phyloP scores from a whole-genome alignment of 495 filamentous ascomycete genomes.

The Aspergillus bridgeri region DNA sequence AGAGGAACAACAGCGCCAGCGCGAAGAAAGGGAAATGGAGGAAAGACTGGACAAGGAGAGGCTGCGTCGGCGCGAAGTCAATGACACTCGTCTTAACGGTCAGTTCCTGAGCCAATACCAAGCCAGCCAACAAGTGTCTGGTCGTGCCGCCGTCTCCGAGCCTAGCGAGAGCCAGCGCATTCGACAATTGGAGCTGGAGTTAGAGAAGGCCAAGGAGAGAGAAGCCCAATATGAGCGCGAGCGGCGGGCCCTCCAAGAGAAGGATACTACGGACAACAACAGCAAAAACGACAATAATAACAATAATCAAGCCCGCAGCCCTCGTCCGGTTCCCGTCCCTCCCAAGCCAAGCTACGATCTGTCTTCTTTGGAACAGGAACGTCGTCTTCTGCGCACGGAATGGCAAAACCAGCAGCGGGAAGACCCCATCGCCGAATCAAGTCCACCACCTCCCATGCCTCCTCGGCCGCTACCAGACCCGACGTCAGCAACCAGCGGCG shows the following conservation, averaged over 20 bases:
- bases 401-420: constrained; percentile 57
- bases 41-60: constrained; percentile 64
- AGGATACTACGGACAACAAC: constrained; percentile 28
- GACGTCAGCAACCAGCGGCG: constrained; percentile 14
- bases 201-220: constrained; percentile 80
- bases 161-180: constrained; percentile 62
- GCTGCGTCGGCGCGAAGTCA: constrained; percentile 54
- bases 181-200: constrained; percentile 77
- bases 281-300: constrained; percentile 17
- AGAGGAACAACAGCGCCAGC: constrained; percentile 71
- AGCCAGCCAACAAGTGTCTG: constrained; percentile 38
- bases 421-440: constrained; percentile 28
- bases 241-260: constrained; percentile 55
- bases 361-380: constrained; percentile 71
- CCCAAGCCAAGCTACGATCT: constrained; percentile 58
- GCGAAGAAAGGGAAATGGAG: constrained; percentile 71
- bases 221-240: constrained; percentile 82
- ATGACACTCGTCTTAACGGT: constrained; percentile 68
- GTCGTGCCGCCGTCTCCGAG: constrained; percentile 18
- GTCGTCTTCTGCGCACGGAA: constrained; percentile 66
- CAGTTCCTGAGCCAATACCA: constrained; percentile 88
- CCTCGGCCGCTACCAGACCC: constrained; percentile 34
- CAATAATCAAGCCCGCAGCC: constrained; percentile 32
- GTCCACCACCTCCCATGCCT: constrained; percentile 17
- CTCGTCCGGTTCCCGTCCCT: constrained; percentile 45